Evolutionary conservation across 2,329 filamentous ascomycete genomes (phyloP), one percentile per base, ranked within the genome.

Genomic region (Trichoderma sp.): DNA sequence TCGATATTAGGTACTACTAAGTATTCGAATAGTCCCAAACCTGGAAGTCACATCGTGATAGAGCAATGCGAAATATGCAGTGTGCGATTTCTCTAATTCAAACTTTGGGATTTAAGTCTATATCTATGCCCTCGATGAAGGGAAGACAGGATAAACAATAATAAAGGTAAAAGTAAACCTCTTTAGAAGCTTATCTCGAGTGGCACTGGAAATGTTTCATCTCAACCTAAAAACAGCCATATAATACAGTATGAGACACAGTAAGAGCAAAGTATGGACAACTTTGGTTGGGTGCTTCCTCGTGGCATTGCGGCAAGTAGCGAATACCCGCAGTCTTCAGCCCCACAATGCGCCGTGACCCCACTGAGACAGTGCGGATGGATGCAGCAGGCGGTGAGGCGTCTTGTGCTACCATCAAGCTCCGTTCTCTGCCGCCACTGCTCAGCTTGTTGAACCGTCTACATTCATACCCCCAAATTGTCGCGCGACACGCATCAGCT

Each of bases 371-470:
- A 43, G 26, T 26, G n/a, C 15, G 21, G 72, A 65, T 32, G 36
- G 53, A 74, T 64, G 8, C 18, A 62, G 73, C 58, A 74, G 73
- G 73, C 72, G 72, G 72, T 74, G 66, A 68, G 30, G 4, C 9
- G 14, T n/a, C 56, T 32, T 28, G 26, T 28, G 57, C 65, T 39
- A 18, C 56, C 12, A 53, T 68, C 28, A 24, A 73, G 71, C 73
- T 63, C 43, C 43, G 63, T 71, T 67, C n/a, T 73, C 73, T 73
- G 73, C 73, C 73, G 62, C 30, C 57, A 21, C 36, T 39, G 32
- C 51, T 56, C 68, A 60, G 47, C 67, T 58, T 30, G 32, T 14
- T 68, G 21, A 70, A 58, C 43, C 60, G 39, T 32, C 71, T 36
- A 18, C 30, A 72, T 47, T 36, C 43, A 51, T 65, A 43, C 60